These are phyloP conservation scores for Fusarium agapanthi DNA, from an alignment of 2,329 filamentous ascomycete species.

Conservation along the genomic window DNA sequence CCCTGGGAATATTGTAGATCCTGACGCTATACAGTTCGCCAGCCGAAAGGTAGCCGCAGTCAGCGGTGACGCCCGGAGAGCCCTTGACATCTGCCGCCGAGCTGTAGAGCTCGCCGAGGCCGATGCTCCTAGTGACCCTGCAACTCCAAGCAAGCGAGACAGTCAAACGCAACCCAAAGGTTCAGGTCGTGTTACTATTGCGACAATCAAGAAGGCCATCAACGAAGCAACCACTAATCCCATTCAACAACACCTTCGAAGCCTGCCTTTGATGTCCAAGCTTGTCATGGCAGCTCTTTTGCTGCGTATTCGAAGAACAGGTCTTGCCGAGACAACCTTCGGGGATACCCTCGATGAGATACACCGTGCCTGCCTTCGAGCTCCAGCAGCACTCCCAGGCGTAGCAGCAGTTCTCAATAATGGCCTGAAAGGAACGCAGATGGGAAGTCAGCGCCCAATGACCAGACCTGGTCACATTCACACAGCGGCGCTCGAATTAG, in stretches of 20 bases:
- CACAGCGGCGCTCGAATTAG: conserved; percentile 80
- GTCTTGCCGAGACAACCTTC: conserved; percentile 85
- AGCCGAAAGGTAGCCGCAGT: conserved; percentile 97
- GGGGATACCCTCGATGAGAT: conserved; percentile 88
- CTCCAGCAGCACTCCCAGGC: conserved; percentile 48
- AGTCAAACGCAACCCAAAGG: conserved; percentile 40
- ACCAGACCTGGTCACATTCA: conserved; percentile 60
- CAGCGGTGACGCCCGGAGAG: conserved; percentile 90
- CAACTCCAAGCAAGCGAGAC: conserved; percentile 69
- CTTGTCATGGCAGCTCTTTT: conserved; percentile 86
- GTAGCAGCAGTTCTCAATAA: conserved; percentile 49
- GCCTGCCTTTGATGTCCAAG: conserved; percentile 83
- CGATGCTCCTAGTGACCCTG: conserved; percentile 61
- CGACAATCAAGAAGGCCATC: conserved; percentile 92
- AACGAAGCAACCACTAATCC: conserved; percentile 94
- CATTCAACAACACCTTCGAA: conserved; percentile 86
- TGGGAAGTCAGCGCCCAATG: conserved; percentile 42
- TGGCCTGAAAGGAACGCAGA: conserved; percentile 41
- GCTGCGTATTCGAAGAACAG: conserved; percentile 80
- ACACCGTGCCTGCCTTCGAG: conserved; percentile 50
- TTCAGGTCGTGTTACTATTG: conserved; percentile 78
- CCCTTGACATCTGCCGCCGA: conserved; percentile 92
- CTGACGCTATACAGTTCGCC: conserved; percentile 95
- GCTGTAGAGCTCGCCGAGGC: conserved; percentile 95
- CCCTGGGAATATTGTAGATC: conserved; percentile 86